A percentile compares a stretch with the other conserved stretches of the same genome.
phyloP scores from a whole-genome alignment of 129 eudicot species.

The Flaveria robusta region DNA sequence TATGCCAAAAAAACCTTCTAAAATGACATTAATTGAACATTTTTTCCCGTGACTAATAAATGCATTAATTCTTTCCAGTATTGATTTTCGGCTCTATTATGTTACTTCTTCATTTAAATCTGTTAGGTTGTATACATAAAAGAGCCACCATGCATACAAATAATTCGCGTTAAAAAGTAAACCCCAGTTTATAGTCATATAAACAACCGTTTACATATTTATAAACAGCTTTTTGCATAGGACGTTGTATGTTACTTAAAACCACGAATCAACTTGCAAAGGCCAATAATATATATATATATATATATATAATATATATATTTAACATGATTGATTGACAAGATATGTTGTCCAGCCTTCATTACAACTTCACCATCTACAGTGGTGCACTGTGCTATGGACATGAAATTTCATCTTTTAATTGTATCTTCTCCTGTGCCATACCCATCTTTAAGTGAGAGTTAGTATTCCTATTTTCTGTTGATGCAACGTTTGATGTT shows the following conservation, averaged over 20 bases:
- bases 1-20: background rate
- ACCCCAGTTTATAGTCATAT: no score
- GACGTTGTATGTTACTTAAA: no score
- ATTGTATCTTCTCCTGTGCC: constrained; percentile 32
- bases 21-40: constrained; percentile 5
- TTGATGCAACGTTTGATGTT: constrained; percentile 9
- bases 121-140: background rate
- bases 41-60: constrained; percentile 1
- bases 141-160: no score
- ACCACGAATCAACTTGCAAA: background rate
- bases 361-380: constrained; percentile 26
- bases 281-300: background rate
- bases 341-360: constrained; percentile 31
- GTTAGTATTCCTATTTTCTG: background rate
- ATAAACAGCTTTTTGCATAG: no score
- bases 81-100: background rate
- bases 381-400: constrained; percentile 38
- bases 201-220: no score
- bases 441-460: constrained; percentile 28
- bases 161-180: no score
- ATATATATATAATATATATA: background rate
- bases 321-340: constrained; percentile 40
- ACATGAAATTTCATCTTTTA: constrained; percentile 45
- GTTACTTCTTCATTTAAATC: background rate
- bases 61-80: constrained; percentile 8